Percentiles rank a stretch among this genome's conserved stretches.
phyloP scores from a whole-genome alignment of 768 basidiomycete species.

The Rhizopogon roseolus region DNA sequence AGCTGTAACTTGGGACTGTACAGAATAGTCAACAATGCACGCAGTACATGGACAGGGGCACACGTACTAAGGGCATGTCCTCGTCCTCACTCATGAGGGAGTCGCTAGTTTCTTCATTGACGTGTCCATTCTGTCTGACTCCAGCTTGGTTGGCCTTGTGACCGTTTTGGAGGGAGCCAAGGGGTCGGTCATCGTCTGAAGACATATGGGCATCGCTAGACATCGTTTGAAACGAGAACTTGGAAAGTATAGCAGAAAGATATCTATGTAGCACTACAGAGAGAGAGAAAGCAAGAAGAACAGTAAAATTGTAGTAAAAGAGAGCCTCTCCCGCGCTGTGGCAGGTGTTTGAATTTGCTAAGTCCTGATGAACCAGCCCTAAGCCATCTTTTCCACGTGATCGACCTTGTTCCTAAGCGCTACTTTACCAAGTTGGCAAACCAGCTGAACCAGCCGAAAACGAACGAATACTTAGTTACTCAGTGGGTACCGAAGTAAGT shows the following conservation, averaged over 20 bases:
- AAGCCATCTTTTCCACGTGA: slow-evolving; percentile 27
- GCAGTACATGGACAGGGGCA: slow-evolving; percentile 1
- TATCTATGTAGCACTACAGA: slow-evolving; percentile 21
- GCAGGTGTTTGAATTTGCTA: slow-evolving; percentile 29
- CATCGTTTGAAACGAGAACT: slow-evolving; percentile 23
- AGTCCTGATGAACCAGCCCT: slow-evolving; percentile 56
- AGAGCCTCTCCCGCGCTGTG: slow-evolving; percentile 15
- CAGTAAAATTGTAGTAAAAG: slow-evolving; percentile 23
- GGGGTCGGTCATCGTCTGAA: slow-evolving; percentile 57
- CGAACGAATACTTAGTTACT: neutral
- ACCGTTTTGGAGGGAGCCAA: slow-evolving; percentile 33
- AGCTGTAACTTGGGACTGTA: slow-evolving; percentile 51
- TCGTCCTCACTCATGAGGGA: slow-evolving; percentile 65
- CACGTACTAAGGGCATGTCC: slow-evolving; percentile 65
- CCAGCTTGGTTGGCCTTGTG: slow-evolving; percentile 36
- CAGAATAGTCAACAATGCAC: slow-evolving; percentile 19
- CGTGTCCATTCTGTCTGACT: slow-evolving; percentile 40
- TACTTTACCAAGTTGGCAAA: neutral
- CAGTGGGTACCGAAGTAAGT: neutral
- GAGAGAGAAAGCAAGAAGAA: slow-evolving; percentile 20
- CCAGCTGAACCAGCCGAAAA: neutral
- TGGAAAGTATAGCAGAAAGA: slow-evolving; percentile 6
- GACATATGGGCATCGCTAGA: slow-evolving; percentile 46
- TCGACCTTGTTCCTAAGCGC: slow-evolving; percentile 2
- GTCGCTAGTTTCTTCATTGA: slow-evolving; percentile 33